Evolutionary conservation across 2,329 filamentous ascomycete species (phyloP), one percentile per base, ranked within the genome.

Genomic region (Rhinocladiella mackenziei): DNA sequence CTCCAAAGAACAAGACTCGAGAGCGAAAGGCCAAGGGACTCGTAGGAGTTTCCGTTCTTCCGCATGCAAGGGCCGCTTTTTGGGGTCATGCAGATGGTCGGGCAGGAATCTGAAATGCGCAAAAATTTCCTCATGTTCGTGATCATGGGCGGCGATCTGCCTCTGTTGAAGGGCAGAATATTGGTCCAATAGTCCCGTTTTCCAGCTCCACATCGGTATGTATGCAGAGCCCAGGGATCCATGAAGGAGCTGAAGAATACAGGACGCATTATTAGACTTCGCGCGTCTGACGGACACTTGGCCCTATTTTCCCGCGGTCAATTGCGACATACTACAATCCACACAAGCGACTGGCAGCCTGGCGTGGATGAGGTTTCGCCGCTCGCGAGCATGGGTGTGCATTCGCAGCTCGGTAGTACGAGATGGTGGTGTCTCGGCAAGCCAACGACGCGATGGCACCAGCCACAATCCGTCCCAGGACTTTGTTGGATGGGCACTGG

Each of bases 381-480:
- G 38, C 31, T 39, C 33, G 40, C 42, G 31, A 30, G 39, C 32
- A 39, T 48, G 37, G n/a, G 37, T 39, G 30, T 36, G 36, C 44
- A 37, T 47, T 22, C n/a, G 33, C 38, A 19, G 40, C 26, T 32
- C 38, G 44, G 50, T 49, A 42, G 45, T 15, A 53, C 50, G 33
- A 53, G 46, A 53, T 43, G 43, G 50, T 53, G 35, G 39, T 53
- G 50, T 53, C 50, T 53, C 46, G 50, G 50, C 46, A 53, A 48
- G 46, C 50, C 39, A 50, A 43, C 38, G 26, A 40, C 17, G 29
- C 41, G 31, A 45, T 45, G 46, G 46, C 46, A 44, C 31, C 45
- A 53, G 45, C 50, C 45, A 50, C 50, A 45, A 44, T n/a, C n/a
- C n/a, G n/a, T n/a, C n/a, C n/a, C n/a, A n/a, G n/a, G n/a, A n/a